Evolutionary conservation across 208 protist species (phyloP).

Genomic region (Leishmania braziliensis): DNA sequence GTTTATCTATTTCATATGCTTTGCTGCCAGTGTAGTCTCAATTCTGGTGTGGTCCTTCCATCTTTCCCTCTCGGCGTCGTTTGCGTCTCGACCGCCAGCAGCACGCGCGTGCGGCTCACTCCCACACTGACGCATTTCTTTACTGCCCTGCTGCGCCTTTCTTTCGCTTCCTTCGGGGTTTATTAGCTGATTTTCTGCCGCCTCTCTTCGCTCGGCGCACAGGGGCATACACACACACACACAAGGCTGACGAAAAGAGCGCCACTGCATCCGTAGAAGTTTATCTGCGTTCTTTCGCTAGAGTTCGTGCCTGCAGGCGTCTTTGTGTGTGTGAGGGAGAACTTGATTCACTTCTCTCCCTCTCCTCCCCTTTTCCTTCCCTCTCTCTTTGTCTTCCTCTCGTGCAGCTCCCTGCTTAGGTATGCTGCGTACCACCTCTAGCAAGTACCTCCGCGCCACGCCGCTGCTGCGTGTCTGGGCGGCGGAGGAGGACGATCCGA

Average conservation of each 20-base stretch:
- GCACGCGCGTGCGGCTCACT: background rate
- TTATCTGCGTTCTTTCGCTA: background rate
- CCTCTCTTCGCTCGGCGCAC: no score
- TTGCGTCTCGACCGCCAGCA: no score
- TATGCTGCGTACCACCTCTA: constrained; percentile 46
- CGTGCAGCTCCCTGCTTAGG: background rate
- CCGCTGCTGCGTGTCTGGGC: constrained; percentile 83
- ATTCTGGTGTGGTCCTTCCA: background rate
- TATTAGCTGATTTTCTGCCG: no score
- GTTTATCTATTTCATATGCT: background rate
- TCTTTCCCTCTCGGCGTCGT: background rate
- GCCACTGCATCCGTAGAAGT: background rate
- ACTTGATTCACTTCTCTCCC: background rate
- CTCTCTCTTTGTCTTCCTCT: background rate
- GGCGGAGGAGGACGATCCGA: constrained; percentile 81
- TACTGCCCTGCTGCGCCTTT: background rate
- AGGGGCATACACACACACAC: background rate
- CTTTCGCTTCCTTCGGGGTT: background rate
- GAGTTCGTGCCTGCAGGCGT: background rate
- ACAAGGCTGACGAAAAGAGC: background rate
- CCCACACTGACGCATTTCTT: background rate
- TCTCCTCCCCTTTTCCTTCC: background rate
- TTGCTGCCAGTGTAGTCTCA: background rate
- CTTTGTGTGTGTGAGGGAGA: background rate
- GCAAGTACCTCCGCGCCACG: constrained; percentile 45